Percentiles rank a stretch among this genome's conserved stretches.
These are phyloP conservation scores for Cyclotella atomus DNA, from an alignment of 108 stramenopile genomes.

Conservation along the genomic window DNA sequence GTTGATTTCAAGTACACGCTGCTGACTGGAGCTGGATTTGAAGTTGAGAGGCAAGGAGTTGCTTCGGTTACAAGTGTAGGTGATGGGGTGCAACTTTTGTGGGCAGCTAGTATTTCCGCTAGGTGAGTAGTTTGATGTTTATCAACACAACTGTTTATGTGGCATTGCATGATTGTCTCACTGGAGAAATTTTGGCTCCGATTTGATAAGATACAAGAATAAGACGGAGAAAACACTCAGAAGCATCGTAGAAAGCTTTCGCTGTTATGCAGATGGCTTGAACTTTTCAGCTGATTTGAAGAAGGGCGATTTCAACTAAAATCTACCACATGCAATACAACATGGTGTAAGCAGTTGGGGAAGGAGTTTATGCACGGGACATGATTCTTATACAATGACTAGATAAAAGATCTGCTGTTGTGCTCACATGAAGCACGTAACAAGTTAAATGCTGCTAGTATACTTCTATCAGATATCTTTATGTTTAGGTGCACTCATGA, in stretches of 20 bases:
- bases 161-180: too few relatives aligned
- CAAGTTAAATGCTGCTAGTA: too few relatives aligned
- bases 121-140: conserved; percentile 34
- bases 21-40: conserved; percentile 95
- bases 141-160: too few relatives aligned
- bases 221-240: conserved; percentile 76
- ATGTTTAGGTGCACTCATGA: neutral
- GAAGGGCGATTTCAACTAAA: conserved; percentile 3
- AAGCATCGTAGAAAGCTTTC: conserved; percentile 73
- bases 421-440: neutral
- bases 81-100: conserved; percentile 80
- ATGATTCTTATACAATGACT: too few relatives aligned
- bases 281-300: conserved; percentile 58
- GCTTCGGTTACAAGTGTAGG: conserved; percentile 87
- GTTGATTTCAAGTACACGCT: conserved; percentile 96
- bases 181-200: too few relatives aligned
- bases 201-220: conserved; percentile 73
- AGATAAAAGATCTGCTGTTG: too few relatives aligned
- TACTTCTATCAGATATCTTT: neutral
- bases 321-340: neutral
- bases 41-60: conserved; percentile 90
- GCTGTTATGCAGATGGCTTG: conserved; percentile 83
- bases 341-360: too few relatives aligned
- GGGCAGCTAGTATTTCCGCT: conserved; percentile 75
- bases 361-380: too few relatives aligned